These are phyloP conservation scores for Solanum corneliomulleri DNA, from an alignment of 257 asterid species.

Conservation along the genomic window DNA sequence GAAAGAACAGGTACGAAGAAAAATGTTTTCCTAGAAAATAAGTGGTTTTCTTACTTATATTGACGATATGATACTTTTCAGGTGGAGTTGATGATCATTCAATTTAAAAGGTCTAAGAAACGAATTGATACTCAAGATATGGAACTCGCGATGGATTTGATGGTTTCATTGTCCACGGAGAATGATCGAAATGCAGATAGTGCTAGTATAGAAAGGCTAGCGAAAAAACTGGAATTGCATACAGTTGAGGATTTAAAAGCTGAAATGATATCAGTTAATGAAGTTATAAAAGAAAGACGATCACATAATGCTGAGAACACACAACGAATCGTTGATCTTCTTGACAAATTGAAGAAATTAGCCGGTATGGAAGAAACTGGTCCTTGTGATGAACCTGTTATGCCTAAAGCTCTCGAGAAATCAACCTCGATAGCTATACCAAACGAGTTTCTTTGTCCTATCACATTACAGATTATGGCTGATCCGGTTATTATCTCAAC, in stretches of 20 bases:
- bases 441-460: slow-evolving; percentile 83
- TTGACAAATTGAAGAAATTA: slow-evolving; percentile 42
- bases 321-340: slow-evolving; percentile 39
- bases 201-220: slow-evolving; percentile 71
- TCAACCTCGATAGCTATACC: slow-evolving; percentile 34
- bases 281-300: slow-evolving; percentile 37
- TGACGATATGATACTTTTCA: neutral
- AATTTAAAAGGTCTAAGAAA: slow-evolving; percentile 50
- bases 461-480: slow-evolving; percentile 72
- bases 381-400: slow-evolving; percentile 7
- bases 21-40: neutral
- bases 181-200: slow-evolving; percentile 58
- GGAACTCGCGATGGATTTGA: slow-evolving; percentile 85
- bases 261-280: slow-evolving; percentile 45
- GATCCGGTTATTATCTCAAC: slow-evolving; percentile 90
- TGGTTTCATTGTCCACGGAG: slow-evolving; percentile 55
- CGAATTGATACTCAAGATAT: slow-evolving; percentile 74
- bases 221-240: slow-evolving; percentile 50
- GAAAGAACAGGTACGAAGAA: slow-evolving; percentile 42
- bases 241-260: slow-evolving; percentile 46
- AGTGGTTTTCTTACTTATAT: neutral
- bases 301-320: slow-evolving; percentile 31
- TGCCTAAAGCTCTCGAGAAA: slow-evolving; percentile 15
- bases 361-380: slow-evolving; percentile 38
- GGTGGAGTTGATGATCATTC: slow-evolving; percentile 54